A percentile compares a stretch with the other conserved stretches of the same genome.
Evolutionary conservation across 1,284 basidiomycete genomes (phyloP).

Genomic region (Cutaneotrichosporon sp.): DNA sequence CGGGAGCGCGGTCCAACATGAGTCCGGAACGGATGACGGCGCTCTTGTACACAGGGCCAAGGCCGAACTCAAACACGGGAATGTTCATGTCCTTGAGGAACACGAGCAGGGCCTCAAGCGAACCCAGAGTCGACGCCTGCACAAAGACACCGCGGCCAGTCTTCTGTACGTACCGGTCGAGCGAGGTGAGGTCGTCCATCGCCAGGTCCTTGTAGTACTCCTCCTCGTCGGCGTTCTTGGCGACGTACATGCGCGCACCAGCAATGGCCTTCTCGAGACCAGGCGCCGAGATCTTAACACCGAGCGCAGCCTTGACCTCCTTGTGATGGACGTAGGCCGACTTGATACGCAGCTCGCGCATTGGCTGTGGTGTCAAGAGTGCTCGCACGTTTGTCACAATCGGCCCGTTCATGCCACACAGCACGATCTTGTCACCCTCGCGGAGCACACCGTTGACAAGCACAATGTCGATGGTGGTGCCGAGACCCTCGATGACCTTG

Average conservation of each 20-base stretch:
- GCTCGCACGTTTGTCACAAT: slow-evolving; percentile 96
- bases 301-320: slow-evolving; percentile 94
- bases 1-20: slow-evolving; percentile 96
- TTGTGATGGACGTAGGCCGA: slow-evolving; percentile 97
- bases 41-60: slow-evolving; percentile 95
- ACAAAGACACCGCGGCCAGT: slow-evolving; percentile 95
- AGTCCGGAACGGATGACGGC: slow-evolving; percentile 90
- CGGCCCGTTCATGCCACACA: slow-evolving; percentile 96
- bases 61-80: slow-evolving; percentile 95
- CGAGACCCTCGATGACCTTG: slow-evolving; percentile 97
- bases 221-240: slow-evolving; percentile 92
- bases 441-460: slow-evolving; percentile 90
- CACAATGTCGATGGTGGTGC: slow-evolving; percentile 97
- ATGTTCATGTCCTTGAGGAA: slow-evolving; percentile 96
- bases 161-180: slow-evolving; percentile 90
- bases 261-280: slow-evolving; percentile 99
- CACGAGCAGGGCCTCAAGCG: slow-evolving; percentile 92
- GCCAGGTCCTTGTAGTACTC: slow-evolving; percentile 92
- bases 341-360: slow-evolving; percentile 96
- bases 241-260: slow-evolving; percentile 88
- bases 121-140: slow-evolving; percentile 95
- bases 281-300: slow-evolving; percentile 93
- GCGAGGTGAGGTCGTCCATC: slow-evolving; percentile 90
- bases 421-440: slow-evolving; percentile 93
- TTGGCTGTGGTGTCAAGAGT: slow-evolving; percentile 90